Base-by-base conservation (phyloP, 176 grass and related monocot species). In the Alopecurus myosuroides region DNA sequence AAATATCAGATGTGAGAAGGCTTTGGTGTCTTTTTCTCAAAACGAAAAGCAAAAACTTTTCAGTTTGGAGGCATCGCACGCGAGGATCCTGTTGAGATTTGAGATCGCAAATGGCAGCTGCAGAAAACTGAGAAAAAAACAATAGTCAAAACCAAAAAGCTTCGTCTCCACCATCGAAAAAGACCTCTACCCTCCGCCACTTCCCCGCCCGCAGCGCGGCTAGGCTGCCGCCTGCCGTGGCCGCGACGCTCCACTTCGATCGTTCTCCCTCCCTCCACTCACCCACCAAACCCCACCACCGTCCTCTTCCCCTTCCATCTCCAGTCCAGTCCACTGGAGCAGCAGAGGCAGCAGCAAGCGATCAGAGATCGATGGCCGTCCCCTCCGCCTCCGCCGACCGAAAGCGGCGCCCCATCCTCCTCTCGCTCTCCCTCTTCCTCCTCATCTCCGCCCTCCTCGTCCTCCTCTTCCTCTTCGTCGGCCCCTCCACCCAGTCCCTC, bases 361-460 rank as follows among this genome's bases (percentile, higher is more conserved):
- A 41, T 52, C 83, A 45, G 75, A 11, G 71, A 29, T 74, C 74
- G 55, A 90, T 87, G 88, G 74, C 84, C 75, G 74, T 65, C 22
- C 65, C 86, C 75, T 78, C 87, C 76, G 50, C 81, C 64, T 74
- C 88, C 77, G 61, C 81, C 64, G 81, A 90, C 46, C 84, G 69
- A 53, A 70, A 81, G 87, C 66, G 84, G 75, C 79, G 84, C 20
- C 84, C 92, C 33, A 74, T 93, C 89, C 44, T 81, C 66, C 46
- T 88, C 77, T 72, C 80, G 45, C 85, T 84, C 74, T 84, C 84
- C 35, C 76, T 91, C 65, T 79, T 88, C 85, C 57, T 86, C 40
- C 84, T 86, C 81, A 46, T 85, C 84, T 80, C 90, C 73, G 40
- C 89, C 22, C 37, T 88, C 50, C 44, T 85, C 75, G 82, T 85